Evolutionary conservation across 345 rosid species (phyloP).

Genomic region (Triadica sebifera): DNA sequence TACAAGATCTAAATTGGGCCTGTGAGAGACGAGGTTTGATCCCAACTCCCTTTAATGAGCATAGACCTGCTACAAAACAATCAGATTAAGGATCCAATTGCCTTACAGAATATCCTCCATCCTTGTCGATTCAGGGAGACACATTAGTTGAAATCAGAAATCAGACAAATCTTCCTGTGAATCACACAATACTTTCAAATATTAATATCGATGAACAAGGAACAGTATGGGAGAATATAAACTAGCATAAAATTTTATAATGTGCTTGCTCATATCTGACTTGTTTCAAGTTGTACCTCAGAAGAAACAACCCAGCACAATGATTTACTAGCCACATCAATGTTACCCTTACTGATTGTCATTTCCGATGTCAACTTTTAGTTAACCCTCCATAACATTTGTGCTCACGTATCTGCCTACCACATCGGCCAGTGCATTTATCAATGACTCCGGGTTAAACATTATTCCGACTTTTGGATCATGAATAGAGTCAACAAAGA

Average conservation of each 20-base stretch:
- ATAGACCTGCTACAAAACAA: no score
- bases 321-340: neutral
- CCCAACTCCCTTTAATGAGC: neutral
- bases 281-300: neutral
- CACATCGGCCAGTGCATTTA: conserved; percentile 52
- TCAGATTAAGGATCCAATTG: no score
- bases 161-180: neutral
- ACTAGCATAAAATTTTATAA: neutral
- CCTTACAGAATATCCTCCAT: no score
- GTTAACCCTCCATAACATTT: conserved; percentile 1
- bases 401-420: conserved; percentile 28
- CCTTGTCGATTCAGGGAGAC: neutral
- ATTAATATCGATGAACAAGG: neutral
- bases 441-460: conserved; percentile 65
- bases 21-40: neutral
- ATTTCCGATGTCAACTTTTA: neutral
- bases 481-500: conserved; percentile 46
- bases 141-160: neutral
- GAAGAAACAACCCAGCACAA: neutral
- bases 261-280: neutral
- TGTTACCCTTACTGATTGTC: neutral
- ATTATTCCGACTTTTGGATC: conserved; percentile 63
- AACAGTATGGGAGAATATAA: neutral
- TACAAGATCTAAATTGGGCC: neutral
- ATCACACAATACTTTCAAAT: neutral